phyloP scores from a whole-genome alignment of 306 rosid genomes.

The Oemleria cerasiformis region DNA sequence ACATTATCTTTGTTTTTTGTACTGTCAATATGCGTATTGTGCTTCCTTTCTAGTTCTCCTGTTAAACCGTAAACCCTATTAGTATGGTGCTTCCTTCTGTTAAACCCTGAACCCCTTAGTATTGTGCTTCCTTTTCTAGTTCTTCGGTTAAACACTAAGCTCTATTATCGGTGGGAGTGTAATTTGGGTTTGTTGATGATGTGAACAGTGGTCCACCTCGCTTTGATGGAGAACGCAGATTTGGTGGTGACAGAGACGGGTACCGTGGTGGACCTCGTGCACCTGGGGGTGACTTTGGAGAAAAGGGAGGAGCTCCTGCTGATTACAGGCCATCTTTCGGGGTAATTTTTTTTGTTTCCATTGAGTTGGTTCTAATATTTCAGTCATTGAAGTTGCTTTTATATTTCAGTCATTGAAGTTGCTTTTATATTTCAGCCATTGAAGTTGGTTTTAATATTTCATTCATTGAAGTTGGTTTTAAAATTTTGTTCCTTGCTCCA shows the following conservation, averaged over 20 bases:
- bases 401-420: neutral
- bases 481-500: no score
- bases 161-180: neutral
- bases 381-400: neutral
- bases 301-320: constrained; percentile 57
- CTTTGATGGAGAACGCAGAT: constrained; percentile 51
- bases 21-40: neutral
- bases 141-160: neutral
- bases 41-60: neutral
- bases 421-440: neutral
- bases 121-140: neutral
- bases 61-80: neutral
- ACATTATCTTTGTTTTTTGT: neutral
- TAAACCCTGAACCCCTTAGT: neutral
- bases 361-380: neutral
- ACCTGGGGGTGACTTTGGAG: constrained; percentile 52
- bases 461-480: neutral
- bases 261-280: constrained; percentile 57
- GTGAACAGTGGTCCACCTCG: constrained; percentile 45
- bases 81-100: neutral
- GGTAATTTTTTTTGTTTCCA: constrained; percentile 18
- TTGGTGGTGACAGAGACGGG: constrained; percentile 51
- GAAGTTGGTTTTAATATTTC: neutral
- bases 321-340: constrained; percentile 55
- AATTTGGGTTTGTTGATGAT: neutral